phyloP scores from a whole-genome alignment of 768 basidiomycete species.

The Rhizopogon vesiculosus region DNA sequence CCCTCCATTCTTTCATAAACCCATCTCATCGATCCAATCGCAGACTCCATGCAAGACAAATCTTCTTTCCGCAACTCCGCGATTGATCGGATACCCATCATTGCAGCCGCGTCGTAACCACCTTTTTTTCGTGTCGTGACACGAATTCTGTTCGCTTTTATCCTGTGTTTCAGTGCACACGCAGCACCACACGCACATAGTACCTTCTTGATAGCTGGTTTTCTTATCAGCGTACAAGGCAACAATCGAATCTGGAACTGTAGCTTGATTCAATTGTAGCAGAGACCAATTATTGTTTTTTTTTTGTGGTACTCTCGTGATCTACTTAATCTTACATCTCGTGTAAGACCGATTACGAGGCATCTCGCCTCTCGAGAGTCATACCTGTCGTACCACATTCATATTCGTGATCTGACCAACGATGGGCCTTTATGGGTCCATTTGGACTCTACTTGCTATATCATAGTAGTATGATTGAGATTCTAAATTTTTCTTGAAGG shows the following conservation, averaged over 20 bases:
- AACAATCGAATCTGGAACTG: not conserved
- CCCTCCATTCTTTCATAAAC: not conserved
- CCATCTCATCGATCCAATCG: not conserved
- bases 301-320: not conserved
- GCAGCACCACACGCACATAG: slow-evolving; percentile 2
- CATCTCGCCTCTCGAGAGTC: too few species aligned
- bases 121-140: not conserved
- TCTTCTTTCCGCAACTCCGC: slow-evolving; percentile 77
- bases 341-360: too few species aligned
- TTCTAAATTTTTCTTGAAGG: too few species aligned
- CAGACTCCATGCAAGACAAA: slow-evolving; percentile 87
- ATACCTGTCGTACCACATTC: too few species aligned
- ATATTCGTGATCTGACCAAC: too few species aligned
- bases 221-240: not conserved
- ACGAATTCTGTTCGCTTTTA: not conserved
- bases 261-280: not conserved
- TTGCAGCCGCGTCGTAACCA: slow-evolving; percentile 5
- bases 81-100: slow-evolving; percentile 37
- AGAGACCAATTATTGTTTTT: not conserved
- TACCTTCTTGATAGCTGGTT: not conserved
- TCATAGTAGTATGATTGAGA: too few species aligned
- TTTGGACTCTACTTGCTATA: too few species aligned
- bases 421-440: too few species aligned
- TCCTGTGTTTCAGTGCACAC: not conserved
- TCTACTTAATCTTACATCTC: too few species aligned